Conservation (phyloP, 2,329 filamentous ascomycete genomes). For the Ceratocystis diversiconidia region DNA sequence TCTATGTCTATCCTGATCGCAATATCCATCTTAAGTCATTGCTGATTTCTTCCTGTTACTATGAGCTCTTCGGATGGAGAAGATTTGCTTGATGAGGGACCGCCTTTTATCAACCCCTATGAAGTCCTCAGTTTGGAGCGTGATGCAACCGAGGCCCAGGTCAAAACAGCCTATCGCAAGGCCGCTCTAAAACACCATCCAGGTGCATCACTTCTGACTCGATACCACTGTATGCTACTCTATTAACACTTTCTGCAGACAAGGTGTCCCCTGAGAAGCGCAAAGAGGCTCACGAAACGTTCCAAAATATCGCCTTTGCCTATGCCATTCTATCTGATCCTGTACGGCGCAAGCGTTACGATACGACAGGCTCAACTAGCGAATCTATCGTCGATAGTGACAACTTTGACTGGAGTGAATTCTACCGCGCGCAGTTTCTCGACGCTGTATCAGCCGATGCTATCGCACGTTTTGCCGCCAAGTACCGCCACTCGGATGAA, state of each 20-base stretch:
- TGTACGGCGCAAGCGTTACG: constrained; percentile 68
- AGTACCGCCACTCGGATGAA: constrained; percentile 78
- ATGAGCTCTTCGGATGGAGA: constrained; percentile 13
- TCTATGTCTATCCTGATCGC: no score
- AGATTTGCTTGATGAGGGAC: constrained; percentile 33
- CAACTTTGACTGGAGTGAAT: constrained; percentile 81
- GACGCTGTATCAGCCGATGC: constrained; percentile 59
- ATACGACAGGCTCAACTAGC: constrained; percentile 75
- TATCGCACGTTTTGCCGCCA: constrained; percentile 59
- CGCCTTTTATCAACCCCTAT: constrained; percentile 61
- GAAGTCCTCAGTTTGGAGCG: constrained; percentile 58
- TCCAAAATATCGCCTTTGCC: constrained; percentile 85
- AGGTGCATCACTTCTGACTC: constrained; percentile 37
- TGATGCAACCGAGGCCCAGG: constrained; percentile 57
- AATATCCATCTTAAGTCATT: no score
- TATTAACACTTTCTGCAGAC: constrained; percentile 36
- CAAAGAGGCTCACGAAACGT: constrained; percentile 59
- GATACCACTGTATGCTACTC: background rate
- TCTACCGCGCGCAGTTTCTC: constrained; percentile 72
- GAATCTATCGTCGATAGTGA: constrained; percentile 65
- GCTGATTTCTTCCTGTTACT: no score
- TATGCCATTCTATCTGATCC: constrained; percentile 85
- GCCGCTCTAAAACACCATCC: constrained; percentile 77
- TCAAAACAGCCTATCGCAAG: constrained; percentile 87
- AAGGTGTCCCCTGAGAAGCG: constrained; percentile 58